Base-by-base conservation (phyloP, 768 basidiomycete genomes). In the Mycena rebaudengoi region DNA sequence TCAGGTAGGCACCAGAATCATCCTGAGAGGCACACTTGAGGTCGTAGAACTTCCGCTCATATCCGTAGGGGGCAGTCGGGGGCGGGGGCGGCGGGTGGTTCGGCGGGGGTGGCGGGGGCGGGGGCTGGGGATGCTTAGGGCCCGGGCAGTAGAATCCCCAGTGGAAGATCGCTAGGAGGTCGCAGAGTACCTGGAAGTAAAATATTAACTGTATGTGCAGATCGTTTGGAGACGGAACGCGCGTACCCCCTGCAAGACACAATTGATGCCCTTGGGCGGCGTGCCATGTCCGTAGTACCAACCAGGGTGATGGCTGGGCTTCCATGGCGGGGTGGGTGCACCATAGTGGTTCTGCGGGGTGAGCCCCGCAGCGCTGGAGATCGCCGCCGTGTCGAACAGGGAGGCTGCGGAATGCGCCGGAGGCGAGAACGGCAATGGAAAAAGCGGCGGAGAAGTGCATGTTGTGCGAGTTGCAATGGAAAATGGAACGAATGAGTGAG, bases 21-120 rank as follows among this genome's bases (percentile, higher is more conserved):
- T 79, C 82, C 65, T 84, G 77, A 26, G 78, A 80, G 26, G 82
- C 82, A 11, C 79, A 81, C 7, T 77, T 79, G 28, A 80, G 72
- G 68, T 80, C 79, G 49, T 62, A 67, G 72, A 83, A 83, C 11
- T 78, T 81, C 29, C 72, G 79, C 13, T 57, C 61, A 62, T 82
- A 83, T n/a, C 79, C 80, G n/a, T n/a, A n/a, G n/a, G n/a, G n/a
- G n/a, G n/a, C n/a, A n/a, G n/a, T n/a, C n/a, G n/a, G n/a, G n/a
- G n/a, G n/a, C n/a, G n/a, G n/a, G 54, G 23, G 68, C 62, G 8
- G 71, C 65, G 26, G 65, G 49, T 30, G 67, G 68, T n/a, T n/a
- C 8, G 68, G 49, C 44, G 64, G 29, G n/a, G 72, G 64, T 5
- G 69, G 43, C 28, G 56, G 55, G 21, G 67, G 64, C 59, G 35